Base-by-base conservation (phyloP, 116 monocot genomes). In the Phalaenopsis hybrid region DNA sequence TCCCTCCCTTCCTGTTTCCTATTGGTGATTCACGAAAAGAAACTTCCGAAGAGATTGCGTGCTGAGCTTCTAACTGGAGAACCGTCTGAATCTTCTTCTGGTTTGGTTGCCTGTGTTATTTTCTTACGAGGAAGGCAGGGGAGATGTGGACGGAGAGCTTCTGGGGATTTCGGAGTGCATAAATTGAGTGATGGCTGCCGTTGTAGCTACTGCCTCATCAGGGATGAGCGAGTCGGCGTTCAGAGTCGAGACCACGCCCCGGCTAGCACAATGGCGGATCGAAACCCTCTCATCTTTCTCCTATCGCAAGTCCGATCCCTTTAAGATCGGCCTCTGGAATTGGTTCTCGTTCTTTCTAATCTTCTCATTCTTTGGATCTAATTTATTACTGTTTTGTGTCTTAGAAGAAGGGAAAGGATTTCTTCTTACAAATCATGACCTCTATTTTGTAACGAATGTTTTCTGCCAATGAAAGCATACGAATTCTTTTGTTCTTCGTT, bases 221-320 rank as follows among this genome's bases (percentile, higher is more conserved):
- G 90, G 82, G 81, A 92, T 96, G 92, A 96, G 75, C 80, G 94
- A 92, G 17, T 83, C 86, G 33, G 91, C 87, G 48, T 88, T 87
- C 81, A 82, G 86, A 16, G 94, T 94, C 31, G 90, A 94, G 59
- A 90, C 91, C 17, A 69, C 92, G n/a, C 75, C 96, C 18, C 82
- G 96, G 44, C 86, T 96, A 49, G 94, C 92, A 20, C 96, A 94
- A 81, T 96, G 94, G 94, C 79, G 88, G 81, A 88, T 96, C 85
- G 92, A 94, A 44, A 58, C 87, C 37, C 86, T 92, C 68, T 84
- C 88, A 25, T 85, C 89, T 48, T 87, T 75, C 58, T 84, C 88
- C 37, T 94, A 89, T 75, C 92, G 94, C 43, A 94, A 94, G 80
- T 96, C 94, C 44, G 87, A 92, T 31, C 91, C 94, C 70, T 96